phyloP scores from a whole-genome alignment of 1,284 basidiomycete genomes.

The Irpex sp. region DNA sequence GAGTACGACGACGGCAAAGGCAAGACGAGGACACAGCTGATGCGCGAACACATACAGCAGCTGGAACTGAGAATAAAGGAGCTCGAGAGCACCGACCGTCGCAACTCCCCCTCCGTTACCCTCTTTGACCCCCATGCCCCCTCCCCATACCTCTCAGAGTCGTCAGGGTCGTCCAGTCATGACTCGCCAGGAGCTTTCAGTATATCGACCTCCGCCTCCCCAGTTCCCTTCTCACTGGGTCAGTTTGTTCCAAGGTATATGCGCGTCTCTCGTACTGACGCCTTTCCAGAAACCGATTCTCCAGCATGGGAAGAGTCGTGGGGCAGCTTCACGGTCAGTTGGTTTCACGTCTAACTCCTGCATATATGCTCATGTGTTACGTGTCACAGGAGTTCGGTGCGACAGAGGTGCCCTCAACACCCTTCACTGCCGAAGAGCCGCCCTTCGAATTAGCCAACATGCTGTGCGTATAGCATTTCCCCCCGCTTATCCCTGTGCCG shows the following conservation, averaged over 20 bases:
- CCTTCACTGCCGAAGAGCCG: conserved; percentile 49
- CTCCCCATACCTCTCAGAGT: conserved; percentile 42
- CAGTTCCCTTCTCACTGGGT: conserved; percentile 40
- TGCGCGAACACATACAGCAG: conserved; percentile 39
- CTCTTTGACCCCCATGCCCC: conserved; percentile 36
- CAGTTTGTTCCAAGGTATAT: conserved; percentile 14
- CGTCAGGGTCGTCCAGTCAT: conserved; percentile 59
- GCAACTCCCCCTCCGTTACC: conserved; percentile 30
- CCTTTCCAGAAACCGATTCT: conserved; percentile 20
- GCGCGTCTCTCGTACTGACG: conserved; percentile 10
- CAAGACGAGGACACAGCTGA: conserved; percentile 43
- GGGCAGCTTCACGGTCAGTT: conserved; percentile 22
- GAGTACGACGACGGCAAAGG: conserved; percentile 46
- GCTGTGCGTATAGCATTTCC: conserved; percentile 43
- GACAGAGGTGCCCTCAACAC: conserved; percentile 41
- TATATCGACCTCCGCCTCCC: conserved; percentile 58
- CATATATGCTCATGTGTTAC: background rate
- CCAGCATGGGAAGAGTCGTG: conserved; percentile 23
- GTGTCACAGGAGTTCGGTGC: conserved; percentile 35
- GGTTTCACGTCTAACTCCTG: background rate
- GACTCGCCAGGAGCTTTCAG: conserved; percentile 56
- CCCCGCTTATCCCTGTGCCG: background rate
- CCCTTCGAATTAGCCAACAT: conserved; percentile 62
- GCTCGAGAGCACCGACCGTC: conserved; percentile 36
- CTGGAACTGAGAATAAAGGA: conserved; percentile 39